phyloP scores from a whole-genome alignment of 768 basidiomycete genomes.

The Galerina marginata region DNA sequence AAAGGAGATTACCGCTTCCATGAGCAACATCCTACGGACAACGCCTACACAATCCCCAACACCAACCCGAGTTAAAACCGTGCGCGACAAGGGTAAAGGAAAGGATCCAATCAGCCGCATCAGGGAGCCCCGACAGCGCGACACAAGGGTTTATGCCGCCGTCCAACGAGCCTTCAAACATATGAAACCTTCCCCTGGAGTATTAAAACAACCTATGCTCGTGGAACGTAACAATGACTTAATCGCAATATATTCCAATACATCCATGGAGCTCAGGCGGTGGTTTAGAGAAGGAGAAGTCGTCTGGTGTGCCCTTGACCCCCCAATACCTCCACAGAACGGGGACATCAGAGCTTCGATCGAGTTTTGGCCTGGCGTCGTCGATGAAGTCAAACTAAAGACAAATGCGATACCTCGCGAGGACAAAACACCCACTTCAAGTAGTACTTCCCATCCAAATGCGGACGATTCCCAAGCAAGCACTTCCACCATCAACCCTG shows the following conservation, averaged over 20 bases:
- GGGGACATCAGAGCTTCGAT: conserved; percentile 50
- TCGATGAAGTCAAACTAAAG: conserved; percentile 62
- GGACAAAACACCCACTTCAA: neutral
- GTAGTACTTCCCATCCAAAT: neutral
- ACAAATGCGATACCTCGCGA: conserved; percentile 42
- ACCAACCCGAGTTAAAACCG: conserved; percentile 24
- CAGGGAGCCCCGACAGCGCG: conserved; percentile 23
- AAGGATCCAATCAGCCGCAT: conserved; percentile 19
- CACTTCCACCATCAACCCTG: conserved; percentile 13
- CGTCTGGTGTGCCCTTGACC: conserved; percentile 67
- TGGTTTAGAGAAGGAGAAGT: conserved; percentile 75
- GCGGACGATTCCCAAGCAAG: conserved; percentile 9
- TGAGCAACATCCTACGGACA: conserved; percentile 40
- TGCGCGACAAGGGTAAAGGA: conserved; percentile 30
- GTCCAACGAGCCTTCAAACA: conserved; percentile 41
- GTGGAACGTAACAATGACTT: conserved; percentile 71
- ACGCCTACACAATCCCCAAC: conserved; percentile 27
- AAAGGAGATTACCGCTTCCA: conserved; percentile 66
- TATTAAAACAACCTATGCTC: conserved; percentile 52
- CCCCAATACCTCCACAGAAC: conserved; percentile 49
- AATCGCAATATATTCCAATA: conserved; percentile 55
- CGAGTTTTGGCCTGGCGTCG: conserved; percentile 74
- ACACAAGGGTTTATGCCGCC: conserved; percentile 44
- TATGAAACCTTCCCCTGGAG: conserved; percentile 35
- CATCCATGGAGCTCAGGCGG: conserved; percentile 51